Conservation (phyloP, 106 monocot genomes). For the Dioscorea dumetorum region DNA sequence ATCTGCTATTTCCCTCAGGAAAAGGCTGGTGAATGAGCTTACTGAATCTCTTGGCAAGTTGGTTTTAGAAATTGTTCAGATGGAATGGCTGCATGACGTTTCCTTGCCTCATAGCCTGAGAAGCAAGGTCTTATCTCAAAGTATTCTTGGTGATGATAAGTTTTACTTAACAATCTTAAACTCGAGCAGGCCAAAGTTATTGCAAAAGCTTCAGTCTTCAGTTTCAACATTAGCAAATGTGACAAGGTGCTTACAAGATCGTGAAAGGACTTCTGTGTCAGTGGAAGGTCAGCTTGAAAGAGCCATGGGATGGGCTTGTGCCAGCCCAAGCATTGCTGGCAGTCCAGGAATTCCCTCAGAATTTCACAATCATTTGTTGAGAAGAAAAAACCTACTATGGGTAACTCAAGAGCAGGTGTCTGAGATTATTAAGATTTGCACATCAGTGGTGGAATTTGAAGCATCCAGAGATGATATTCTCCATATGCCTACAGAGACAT, state of each 20-base stretch:
- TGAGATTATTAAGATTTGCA: conserved; percentile 57
- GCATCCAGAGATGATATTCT: conserved; percentile 88
- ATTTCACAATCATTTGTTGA: conserved; percentile 86
- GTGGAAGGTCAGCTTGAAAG: conserved; percentile 92
- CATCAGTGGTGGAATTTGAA: conserved; percentile 85
- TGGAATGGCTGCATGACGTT: conserved; percentile 84
- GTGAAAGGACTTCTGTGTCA: conserved; percentile 67
- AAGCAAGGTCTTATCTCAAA: conserved; percentile 39
- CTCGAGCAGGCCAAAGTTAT: conserved; percentile 49
- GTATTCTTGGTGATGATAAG: conserved; percentile 43
- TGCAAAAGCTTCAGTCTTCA: conserved; percentile 74
- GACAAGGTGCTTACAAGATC: conserved; percentile 57
- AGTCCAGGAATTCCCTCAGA: conserved; percentile 71
- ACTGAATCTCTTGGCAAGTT: conserved; percentile 56
- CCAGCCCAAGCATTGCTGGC: conserved; percentile 35
- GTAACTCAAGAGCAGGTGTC: conserved; percentile 59
- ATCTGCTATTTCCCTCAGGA: conserved; percentile 61
- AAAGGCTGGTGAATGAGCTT: conserved; percentile 59
- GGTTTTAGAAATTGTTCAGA: conserved; percentile 61
- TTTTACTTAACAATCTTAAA: conserved; percentile 44
- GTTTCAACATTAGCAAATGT: conserved; percentile 54
- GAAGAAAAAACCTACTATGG: conserved; percentile 58
- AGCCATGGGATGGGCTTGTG: conserved; percentile 99
- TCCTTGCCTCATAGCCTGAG: conserved; percentile 39
- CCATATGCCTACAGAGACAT: conserved; percentile 34